Conservation (phyloP, 1,139 yeast species). For the Candida sojae region DNA sequence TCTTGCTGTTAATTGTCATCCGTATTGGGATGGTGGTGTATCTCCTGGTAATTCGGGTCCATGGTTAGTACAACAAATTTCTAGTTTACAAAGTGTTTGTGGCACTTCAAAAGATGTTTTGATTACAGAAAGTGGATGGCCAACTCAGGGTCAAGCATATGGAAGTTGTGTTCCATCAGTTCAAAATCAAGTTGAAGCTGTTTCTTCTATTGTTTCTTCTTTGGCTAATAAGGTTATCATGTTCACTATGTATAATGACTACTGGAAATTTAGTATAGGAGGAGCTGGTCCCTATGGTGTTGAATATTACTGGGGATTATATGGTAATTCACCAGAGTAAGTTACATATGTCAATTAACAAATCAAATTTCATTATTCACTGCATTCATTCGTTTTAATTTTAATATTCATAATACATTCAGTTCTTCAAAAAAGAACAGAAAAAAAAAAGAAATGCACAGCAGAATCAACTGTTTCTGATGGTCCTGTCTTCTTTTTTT, state of each 20-base stretch:
- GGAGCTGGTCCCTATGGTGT: conserved; percentile 63
- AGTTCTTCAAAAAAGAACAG: background rate
- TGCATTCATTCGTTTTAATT: conserved; percentile 4
- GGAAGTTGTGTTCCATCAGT: conserved; percentile 74
- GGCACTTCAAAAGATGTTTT: conserved; percentile 57
- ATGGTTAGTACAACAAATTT: conserved; percentile 68
- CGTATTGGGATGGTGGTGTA: conserved; percentile 75
- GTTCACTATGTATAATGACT: conserved; percentile 74
- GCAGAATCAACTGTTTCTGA: too few relatives aligned
- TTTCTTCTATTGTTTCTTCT: conserved; percentile 52
- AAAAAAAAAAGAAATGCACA: background rate
- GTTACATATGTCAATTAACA: background rate
- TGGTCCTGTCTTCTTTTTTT: background rate
- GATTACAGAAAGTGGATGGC: conserved; percentile 84
- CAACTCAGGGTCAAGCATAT: conserved; percentile 63
- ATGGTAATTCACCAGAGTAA: conserved; percentile 27
- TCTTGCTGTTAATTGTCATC: conserved; percentile 80
- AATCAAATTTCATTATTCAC: background rate
- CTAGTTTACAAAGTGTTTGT: conserved; percentile 67
- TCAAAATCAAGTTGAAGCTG: conserved; percentile 61
- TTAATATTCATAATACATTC: conserved; percentile 1
- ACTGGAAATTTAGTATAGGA: conserved; percentile 55
- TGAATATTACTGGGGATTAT: conserved; percentile 77
- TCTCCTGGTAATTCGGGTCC: conserved; percentile 67
- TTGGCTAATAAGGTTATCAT: conserved; percentile 60